Evolutionary conservation across 164 flowering plant genomes (phyloP).

Genomic region (Kingdonia uniflora): DNA sequence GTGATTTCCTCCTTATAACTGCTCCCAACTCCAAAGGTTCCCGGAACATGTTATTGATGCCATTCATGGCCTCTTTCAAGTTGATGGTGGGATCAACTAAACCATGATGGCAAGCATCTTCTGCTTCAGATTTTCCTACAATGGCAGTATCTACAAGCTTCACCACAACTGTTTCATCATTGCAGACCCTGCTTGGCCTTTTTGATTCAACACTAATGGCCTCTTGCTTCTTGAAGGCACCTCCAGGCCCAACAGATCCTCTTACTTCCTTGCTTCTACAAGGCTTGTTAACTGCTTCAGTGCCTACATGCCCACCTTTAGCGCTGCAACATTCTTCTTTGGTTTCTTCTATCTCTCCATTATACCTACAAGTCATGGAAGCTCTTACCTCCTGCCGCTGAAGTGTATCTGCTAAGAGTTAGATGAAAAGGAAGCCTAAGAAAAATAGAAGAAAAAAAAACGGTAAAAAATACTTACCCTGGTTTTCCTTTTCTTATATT

Average conservation of each 20-base stretch:
- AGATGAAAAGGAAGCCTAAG: conserved; percentile 8
- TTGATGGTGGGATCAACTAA: conserved; percentile 93
- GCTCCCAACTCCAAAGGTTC: conserved; percentile 64
- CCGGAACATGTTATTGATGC: conserved; percentile 77
- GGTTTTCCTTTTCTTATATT: conserved; percentile 39
- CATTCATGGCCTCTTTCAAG: conserved; percentile 85
- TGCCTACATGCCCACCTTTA: neutral
- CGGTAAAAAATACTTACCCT: conserved; percentile 38
- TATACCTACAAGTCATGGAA: no score
- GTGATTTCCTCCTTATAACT: conserved; percentile 23
- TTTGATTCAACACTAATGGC: conserved; percentile 6
- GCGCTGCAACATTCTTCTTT: conserved; percentile 9
- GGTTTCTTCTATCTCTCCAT: conserved; percentile 13
- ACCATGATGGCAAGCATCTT: conserved; percentile 94
- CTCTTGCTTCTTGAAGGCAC: conserved; percentile 10
- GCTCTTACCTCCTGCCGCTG: conserved; percentile 38
- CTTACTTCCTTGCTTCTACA: neutral
- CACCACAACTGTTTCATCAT: conserved; percentile 61
- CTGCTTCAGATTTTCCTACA: conserved; percentile 67
- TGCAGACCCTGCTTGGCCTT: conserved; percentile 16
- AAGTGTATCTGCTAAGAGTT: conserved; percentile 13
- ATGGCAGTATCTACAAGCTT: conserved; percentile 69
- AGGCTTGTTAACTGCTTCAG: neutral
- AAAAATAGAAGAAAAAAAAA: neutral
- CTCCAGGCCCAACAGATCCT: conserved; percentile 2